Evolutionary conservation across 2,329 filamentous ascomycete genomes (phyloP), one percentile per base, ranked within the genome.

Genomic region (Chrysoporthe deuterocubensis): DNA sequence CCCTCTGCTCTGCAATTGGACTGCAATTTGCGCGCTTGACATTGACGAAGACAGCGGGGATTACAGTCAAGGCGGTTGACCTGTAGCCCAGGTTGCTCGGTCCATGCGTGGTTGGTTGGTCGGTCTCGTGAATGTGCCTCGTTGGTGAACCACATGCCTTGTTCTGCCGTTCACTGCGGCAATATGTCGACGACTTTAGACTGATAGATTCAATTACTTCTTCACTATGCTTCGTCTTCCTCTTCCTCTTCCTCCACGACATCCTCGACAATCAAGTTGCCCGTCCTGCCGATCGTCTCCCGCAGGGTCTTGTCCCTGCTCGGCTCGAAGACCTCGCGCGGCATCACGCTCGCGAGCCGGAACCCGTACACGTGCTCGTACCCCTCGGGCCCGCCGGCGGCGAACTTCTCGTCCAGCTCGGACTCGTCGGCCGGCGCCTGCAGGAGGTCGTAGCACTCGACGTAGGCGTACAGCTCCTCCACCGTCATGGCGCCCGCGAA

Each of bases 391-490:
- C 88, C 79, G 4, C 79, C 75, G 1, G 78, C 77, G 43, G 42
- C n/a, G 26, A 60, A 60, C 26, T 77, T 78, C 43, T 81, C 76
- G 18, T 79, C 77, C 4, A 72, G 74, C 4, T 70, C 68, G 8
- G 70, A 70, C 7, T 73, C 68, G 69, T 66, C 73, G 61, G 63
- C 71, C 32, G 75, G 78, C 1, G 80, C 78, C 46, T 85, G 78
- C 3, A 94, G 73, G 6, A 91, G 73, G 64, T 93, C 89, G 76
- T 94, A 90, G 80, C 95, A 98, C 76, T 99, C 96, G 2, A 98
- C 94, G 80, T 97, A 97, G 0, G 95, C 96, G 78, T 98, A 98
- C 6, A 99, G 81, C 74, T 97, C 94, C 76, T 98, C 95, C 48
- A 98, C 82, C 2, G 86, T 84, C 0, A 92, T 88, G n/a, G 88